Evolutionary conservation across 2,329 filamentous ascomycete genomes (phyloP), one percentile per base, ranked within the genome.

Genomic region (Chrysoporthe austroafricana): DNA sequence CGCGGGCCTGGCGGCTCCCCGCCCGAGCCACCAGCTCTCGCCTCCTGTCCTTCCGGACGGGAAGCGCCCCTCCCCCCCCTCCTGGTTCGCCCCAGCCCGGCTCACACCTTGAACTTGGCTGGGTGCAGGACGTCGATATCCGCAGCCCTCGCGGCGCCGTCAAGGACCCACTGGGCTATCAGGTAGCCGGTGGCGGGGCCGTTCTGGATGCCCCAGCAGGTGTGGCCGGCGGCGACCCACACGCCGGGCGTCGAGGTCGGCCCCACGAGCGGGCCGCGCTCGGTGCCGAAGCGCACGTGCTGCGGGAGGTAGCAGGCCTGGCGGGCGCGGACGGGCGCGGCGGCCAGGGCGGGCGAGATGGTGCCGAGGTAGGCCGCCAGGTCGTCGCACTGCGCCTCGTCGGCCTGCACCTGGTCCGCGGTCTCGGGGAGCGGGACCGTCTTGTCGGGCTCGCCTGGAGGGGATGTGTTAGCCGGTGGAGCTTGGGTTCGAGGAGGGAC

Each of bases 191-290:
- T 98, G 1, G 86, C 96, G 1, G 95, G 94, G 0, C 90, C 93
- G 80, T 99, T 98, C 81, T 98, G 95, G 32, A 99, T 97, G 0
- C 96, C 96, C 96, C 96, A 99, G 80, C 95, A 98, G 1, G 94
- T 97, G 82, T 99, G 96, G 0, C 96, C 96, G 0, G 93, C 86
- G 0, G 96, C 96, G 69, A 98, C 83, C 77, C 91, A 90, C 56
- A 98, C 74, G 0, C 94, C 94, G 7, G 88, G 86, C 0, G 90
- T 87, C 1, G 86, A 85, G 8, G 94, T 94, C 64, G 85, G 82
- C 0, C 96, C 96, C 34, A 98, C 86, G 62, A 98, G 78, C 5
- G 96, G 95, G 0, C 88, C 89, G 48, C 79, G 81, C 76, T 88
- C 85, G 57, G 84, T 82, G n/a, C 89, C 87, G 63, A 83, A 83